Evolutionary conservation across 2,329 filamentous ascomycete genomes (phyloP).

Genomic region (Pleurostoma richardsiae): DNA sequence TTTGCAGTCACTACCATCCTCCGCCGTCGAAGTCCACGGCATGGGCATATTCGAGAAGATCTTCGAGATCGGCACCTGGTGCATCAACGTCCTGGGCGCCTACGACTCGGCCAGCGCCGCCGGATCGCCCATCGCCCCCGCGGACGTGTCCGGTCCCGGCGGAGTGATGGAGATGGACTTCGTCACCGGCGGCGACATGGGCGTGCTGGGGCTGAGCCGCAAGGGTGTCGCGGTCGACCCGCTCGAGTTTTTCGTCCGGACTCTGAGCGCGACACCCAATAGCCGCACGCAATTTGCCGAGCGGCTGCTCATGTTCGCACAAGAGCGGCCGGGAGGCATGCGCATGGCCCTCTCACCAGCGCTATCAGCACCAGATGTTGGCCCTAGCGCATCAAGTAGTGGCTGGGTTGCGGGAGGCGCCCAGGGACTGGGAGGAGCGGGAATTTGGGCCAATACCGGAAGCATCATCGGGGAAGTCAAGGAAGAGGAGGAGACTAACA

Average conservation of each 20-base stretch:
- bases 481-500: constrained; percentile 4
- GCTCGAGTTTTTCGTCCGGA: constrained; percentile 37
- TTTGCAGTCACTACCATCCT: constrained; percentile 31
- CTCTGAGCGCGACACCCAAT: constrained; percentile 36
- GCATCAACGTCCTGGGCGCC: constrained; percentile 35
- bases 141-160: constrained; percentile 5
- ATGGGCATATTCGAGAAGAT: constrained; percentile 47
- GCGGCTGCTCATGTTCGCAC: constrained; percentile 33
- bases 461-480: constrained; percentile 8
- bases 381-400: constrained; percentile 2
- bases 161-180: constrained; percentile 22
- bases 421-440: not conserved
- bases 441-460: constrained; percentile 1
- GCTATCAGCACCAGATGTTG: constrained; percentile 7
- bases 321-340: constrained; percentile 30
- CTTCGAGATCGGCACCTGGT: constrained; percentile 40
- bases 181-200: constrained; percentile 21
- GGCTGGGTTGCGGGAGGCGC: not conserved
- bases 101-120: constrained; percentile 21
- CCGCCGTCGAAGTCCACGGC: constrained; percentile 39
- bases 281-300: constrained; percentile 36
- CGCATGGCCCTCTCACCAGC: constrained; percentile 25
- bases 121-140: constrained; percentile 9
- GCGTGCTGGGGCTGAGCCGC: constrained; percentile 22
- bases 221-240: constrained; percentile 29